Conservation (phyloP, 345 rosid genomes). For the Durio zibethinus region DNA sequence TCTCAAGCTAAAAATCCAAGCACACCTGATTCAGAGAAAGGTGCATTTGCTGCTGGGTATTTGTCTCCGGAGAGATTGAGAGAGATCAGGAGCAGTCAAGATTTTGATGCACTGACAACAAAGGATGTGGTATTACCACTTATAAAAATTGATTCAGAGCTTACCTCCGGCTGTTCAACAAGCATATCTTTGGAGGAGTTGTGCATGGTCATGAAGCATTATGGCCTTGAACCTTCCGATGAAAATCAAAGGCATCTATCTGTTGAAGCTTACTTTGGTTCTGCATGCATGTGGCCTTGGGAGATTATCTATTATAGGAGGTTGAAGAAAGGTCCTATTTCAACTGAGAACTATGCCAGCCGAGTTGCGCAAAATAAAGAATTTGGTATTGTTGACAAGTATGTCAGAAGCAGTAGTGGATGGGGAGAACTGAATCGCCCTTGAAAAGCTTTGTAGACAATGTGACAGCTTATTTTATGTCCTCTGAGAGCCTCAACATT, state of each 20-base stretch:
- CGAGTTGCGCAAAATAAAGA: constrained; percentile 43
- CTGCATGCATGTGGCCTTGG: constrained; percentile 53
- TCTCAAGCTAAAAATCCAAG: constrained; percentile 21
- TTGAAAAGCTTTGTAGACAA: constrained; percentile 13
- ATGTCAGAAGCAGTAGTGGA: constrained; percentile 47
- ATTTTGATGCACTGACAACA: constrained; percentile 22
- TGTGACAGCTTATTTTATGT: not conserved
- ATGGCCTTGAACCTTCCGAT: constrained; percentile 30
- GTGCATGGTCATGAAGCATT: constrained; percentile 38
- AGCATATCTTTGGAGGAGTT: constrained; percentile 36
- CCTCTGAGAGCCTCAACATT: not conserved
- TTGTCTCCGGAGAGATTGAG: constrained; percentile 16
- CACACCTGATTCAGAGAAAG: constrained; percentile 12
- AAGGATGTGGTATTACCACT: constrained; percentile 9
- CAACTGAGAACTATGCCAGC: constrained; percentile 40
- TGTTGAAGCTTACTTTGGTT: constrained; percentile 38
- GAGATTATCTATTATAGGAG: constrained; percentile 41
- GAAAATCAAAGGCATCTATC: constrained; percentile 30
- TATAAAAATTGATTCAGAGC: constrained; percentile 20
- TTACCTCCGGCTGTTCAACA: constrained; percentile 13
- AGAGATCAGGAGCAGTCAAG: constrained; percentile 13
- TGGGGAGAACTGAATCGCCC: constrained; percentile 36
- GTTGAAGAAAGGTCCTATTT: constrained; percentile 49
- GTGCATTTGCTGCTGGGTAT: constrained; percentile 6
- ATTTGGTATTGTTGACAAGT: constrained; percentile 44